Conservation (phyloP, 495 filamentous ascomycete species). For the Neurospora sp. region DNA sequence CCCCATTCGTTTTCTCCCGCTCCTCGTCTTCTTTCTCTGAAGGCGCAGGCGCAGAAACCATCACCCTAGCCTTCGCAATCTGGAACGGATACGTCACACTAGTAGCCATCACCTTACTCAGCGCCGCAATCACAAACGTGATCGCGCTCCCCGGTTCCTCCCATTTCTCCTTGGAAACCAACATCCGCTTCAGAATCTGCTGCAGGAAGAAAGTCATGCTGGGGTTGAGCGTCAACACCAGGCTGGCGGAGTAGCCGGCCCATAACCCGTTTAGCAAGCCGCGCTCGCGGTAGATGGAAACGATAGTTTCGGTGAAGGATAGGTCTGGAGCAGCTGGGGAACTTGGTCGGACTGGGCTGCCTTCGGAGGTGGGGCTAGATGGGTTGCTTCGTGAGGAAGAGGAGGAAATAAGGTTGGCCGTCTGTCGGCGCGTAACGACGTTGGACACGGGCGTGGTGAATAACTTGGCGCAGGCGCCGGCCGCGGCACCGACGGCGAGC, state of each 20-base stretch:
- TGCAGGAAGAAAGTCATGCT: constrained; percentile 80
- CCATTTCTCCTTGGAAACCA: constrained; percentile 41
- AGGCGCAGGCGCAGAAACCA: constrained; percentile 33
- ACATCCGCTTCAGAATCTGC: constrained; percentile 49
- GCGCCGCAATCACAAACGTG: constrained; percentile 61
- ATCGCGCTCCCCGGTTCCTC: constrained; percentile 37
- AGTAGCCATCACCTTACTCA: constrained; percentile 72
- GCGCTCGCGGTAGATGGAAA: constrained; percentile 56
- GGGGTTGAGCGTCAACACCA: constrained; percentile 79
- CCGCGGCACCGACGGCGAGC: constrained; percentile 63
- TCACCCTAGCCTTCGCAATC: constrained; percentile 67
- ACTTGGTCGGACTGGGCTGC: background rate
- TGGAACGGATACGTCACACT: constrained; percentile 79
- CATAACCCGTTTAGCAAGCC: constrained; percentile 66
- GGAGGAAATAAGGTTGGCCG: constrained; percentile 36
- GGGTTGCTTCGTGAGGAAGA: background rate
- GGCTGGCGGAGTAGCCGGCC: constrained; percentile 77
- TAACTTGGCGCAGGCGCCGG: constrained; percentile 66
- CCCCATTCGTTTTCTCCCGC: background rate
- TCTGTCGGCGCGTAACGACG: constrained; percentile 75
- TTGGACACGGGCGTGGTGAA: constrained; percentile 77
- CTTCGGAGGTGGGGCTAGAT: background rate
- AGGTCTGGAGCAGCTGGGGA: constrained; percentile 4
- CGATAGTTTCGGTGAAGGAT: constrained; percentile 49
- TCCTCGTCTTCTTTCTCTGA: background rate